Evolutionary conservation across 2,329 filamentous ascomycete species (phyloP), one percentile per base, ranked within the genome.

Genomic region (Colletotrichum agaves): DNA sequence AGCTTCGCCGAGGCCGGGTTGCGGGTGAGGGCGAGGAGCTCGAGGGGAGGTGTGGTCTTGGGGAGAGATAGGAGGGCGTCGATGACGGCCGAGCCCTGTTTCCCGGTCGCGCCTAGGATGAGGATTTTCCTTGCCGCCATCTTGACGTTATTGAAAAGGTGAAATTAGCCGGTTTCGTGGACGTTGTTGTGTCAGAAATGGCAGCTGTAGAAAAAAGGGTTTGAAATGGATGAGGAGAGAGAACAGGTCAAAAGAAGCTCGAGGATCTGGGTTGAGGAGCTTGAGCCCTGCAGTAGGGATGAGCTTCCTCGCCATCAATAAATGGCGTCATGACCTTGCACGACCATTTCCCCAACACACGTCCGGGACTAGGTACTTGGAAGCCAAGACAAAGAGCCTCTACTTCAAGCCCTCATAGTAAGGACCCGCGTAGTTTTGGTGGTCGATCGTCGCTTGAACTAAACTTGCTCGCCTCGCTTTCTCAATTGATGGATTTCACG

Each of bases 41-140:
- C 60, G 37, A 63, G 46, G 19, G 65, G 56, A 19, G 50, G 59
- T 15, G 33, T 11, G 39, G 41, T 57, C 17, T 35, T 33, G 5
- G 49, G 63, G 17, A 69, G 74, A 52, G 70, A 69, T 27, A 79
- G 59, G 11, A 70, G 61, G 33, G 61, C 76, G 21, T 79, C 67
- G 46, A 84, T 74, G 55, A 82, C 77, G 27, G 84, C 75, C 47
- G 77, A 74, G 68, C 84, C 84, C 53, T 82, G 84, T 63, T 81
- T 80, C n/a, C 84, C 84, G 41, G 76, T 82, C 57, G 78, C 84
- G 41, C 83, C 83, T 39, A 85, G 74, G 63, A 85, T 72, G 66
- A 86, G 80, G 58, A 85, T 70, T 44, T 81, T 70, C 15, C 72
- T 72, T 23, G 73, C 69, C 69, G 75, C 72, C 57, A 69, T 69